Evolutionary conservation across 805 yeast genomes (phyloP).

Genomic region (Pichia nakasei): DNA sequence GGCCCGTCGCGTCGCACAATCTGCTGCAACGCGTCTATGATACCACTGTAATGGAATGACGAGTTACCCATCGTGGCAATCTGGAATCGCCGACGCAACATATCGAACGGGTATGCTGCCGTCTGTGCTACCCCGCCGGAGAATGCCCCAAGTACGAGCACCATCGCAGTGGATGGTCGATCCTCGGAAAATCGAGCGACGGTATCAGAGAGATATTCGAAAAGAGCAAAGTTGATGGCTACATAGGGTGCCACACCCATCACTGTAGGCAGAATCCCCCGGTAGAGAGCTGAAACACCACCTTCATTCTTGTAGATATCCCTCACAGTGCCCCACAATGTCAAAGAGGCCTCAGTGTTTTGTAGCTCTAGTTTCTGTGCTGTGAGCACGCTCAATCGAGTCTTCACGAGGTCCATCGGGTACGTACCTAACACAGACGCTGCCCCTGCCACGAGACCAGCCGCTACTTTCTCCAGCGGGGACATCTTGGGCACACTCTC

Average conservation of each 20-base stretch:
- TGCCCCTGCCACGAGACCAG: slow-evolving; percentile 80
- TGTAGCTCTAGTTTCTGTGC: slow-evolving; percentile 44
- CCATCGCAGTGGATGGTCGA: slow-evolving; percentile 35
- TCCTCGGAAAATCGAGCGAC: slow-evolving; percentile 10
- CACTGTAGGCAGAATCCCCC: slow-evolving; percentile 86
- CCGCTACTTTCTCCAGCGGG: slow-evolving; percentile 52
- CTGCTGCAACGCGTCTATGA: slow-evolving; percentile 60
- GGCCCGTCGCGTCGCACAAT: slow-evolving; percentile 70
- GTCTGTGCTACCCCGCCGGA: slow-evolving; percentile 90
- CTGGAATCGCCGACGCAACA: slow-evolving; percentile 82
- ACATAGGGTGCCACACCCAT: slow-evolving; percentile 95
- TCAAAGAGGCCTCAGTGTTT: slow-evolving; percentile 49
- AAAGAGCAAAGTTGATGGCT: slow-evolving; percentile 83
- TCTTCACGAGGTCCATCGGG: slow-evolving; percentile 86
- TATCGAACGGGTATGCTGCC: slow-evolving; percentile 83
- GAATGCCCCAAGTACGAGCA: slow-evolving; percentile 70
- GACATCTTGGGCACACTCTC: too few species aligned
- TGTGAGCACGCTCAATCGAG: slow-evolving; percentile 83
- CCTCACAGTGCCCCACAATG: slow-evolving; percentile 49
- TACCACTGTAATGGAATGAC: slow-evolving; percentile 77
- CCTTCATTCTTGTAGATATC: slow-evolving; percentile 72
- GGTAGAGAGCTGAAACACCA: slow-evolving; percentile 65
- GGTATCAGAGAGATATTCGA: slow-evolving; percentile 65
- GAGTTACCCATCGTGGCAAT: slow-evolving; percentile 78
- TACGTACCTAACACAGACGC: slow-evolving; percentile 76